Base-by-base conservation (phyloP, 1,139 yeast species). In the Hyphopichia khmerensis region DNA sequence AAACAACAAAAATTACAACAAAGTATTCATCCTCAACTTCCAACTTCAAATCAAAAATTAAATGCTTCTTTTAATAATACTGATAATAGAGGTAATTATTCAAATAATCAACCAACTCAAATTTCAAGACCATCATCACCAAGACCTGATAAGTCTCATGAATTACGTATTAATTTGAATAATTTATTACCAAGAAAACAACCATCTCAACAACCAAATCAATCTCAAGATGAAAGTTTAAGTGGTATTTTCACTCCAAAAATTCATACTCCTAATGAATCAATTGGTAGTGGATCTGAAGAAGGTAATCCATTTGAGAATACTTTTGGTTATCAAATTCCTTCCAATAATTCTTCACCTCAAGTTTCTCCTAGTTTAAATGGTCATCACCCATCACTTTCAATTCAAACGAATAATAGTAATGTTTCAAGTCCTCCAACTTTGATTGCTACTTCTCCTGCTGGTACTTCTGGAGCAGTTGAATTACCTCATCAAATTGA, bases 241-340 rank as follows among this genome's bases (percentile, higher is more conserved):
- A 49, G 47, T 24, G 77, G 72, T 2, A 62, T 68, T 23, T 71
- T 69, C 46, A 71, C 76, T 0, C 77, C 77, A 2, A 56, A 54
- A 14, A 59, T 71, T 27, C 57, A 53, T 40, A 67, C 76, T 1
- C 77, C 77, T 2, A 49, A 52, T 16, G 53, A 52, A 24, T 51
- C 58, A 13, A 26, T 29, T 33, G 30, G 35, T 13, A 23, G 9
- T 33, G 35, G 16, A 16, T 55, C 56, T 4, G 47, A 54, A 3
- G 72, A 65, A 38, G 57, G 52, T 15, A 72, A 72, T 49, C 76
- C 77, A 43, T 72, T 72, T 48, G 77, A 71, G 31, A 59, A 55
- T 23, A 57, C 65, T 1, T 68, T 69, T 38, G 41, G 50, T 40
- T 43, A 48, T n/a, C 52, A 50, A 1, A 42, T 49, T 18, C 47